Percentiles rank a stretch among this genome's conserved stretches.
Evolutionary conservation across 768 basidiomycete species (phyloP).

Genomic region (Symmetrospora coprosmae): DNA sequence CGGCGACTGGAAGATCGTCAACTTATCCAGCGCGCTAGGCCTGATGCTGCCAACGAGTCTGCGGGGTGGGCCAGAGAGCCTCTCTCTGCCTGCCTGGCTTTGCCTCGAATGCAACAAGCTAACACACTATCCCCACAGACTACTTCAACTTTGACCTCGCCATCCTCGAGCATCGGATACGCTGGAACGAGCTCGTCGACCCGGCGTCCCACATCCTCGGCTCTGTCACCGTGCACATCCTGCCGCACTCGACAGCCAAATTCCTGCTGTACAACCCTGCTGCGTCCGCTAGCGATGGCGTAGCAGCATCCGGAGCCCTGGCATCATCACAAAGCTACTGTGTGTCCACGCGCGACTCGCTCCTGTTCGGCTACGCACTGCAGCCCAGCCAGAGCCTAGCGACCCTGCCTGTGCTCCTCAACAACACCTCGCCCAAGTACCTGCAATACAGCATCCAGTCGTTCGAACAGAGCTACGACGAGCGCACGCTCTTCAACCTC

Average conservation of each 20-base stretch:
- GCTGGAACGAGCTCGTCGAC: constrained; percentile 34
- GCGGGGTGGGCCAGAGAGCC: background rate
- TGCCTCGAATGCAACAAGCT: background rate
- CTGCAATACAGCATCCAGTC: constrained; percentile 13
- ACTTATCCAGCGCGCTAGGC: background rate
- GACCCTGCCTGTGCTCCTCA: constrained; percentile 7
- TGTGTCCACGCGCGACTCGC: background rate
- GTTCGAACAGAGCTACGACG: background rate
- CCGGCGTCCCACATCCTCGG: constrained; percentile 43
- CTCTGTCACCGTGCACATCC: constrained; percentile 59
- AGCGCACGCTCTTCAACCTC: constrained; percentile 39
- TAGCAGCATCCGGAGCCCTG: no score
- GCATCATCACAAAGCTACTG: no score
- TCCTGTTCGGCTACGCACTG: no score
- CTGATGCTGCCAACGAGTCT: background rate
- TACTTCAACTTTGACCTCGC: constrained; percentile 30
- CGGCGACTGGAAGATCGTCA: background rate
- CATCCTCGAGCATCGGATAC: constrained; percentile 32
- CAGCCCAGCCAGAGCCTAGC: background rate
- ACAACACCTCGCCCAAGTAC: constrained; percentile 13
- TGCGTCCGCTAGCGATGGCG: no score
- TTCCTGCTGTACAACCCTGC: constrained; percentile 48
- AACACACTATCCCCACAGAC: background rate
- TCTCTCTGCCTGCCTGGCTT: background rate
- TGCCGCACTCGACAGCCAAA: constrained; percentile 53